These are phyloP conservation scores for Teunomyces cretensis DNA, from an alignment of 805 yeast species.

Conservation along the genomic window DNA sequence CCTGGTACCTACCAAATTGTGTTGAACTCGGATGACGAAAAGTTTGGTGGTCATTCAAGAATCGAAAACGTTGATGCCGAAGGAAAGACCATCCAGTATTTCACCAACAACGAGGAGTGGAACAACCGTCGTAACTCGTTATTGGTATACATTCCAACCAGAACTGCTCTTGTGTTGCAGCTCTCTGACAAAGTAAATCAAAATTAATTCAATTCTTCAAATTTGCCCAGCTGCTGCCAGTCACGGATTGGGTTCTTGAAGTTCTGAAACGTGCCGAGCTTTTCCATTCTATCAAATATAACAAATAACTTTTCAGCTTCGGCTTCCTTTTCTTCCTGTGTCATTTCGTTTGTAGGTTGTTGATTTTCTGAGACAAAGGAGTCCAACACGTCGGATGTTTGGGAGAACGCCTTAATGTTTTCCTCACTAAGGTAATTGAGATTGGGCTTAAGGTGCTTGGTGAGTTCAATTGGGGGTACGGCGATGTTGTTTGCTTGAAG, in stretches of 20 bases:
- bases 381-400: constrained; percentile 1
- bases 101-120: constrained; percentile 78
- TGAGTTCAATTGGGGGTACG: constrained; percentile 17
- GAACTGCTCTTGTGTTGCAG: constrained; percentile 47
- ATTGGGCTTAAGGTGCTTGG: constrained; percentile 12
- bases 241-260: constrained; percentile 40
- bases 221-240: constrained; percentile 30
- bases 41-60: constrained; percentile 82
- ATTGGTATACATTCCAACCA: constrained; percentile 78
- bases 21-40: constrained; percentile 67
- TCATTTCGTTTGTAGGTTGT: constrained; percentile 19
- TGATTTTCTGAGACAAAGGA: background rate
- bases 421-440: constrained; percentile 13
- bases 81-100: constrained; percentile 46
- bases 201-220: constrained; percentile 3
- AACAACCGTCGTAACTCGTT: constrained; percentile 72
- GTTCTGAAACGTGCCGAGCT: constrained; percentile 31
- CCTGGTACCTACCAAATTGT: constrained; percentile 77
- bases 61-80: constrained; percentile 46
- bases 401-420: background rate
- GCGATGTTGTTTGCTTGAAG: constrained; percentile 12
- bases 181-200: constrained; percentile 7
- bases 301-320: constrained; percentile 46
- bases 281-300: constrained; percentile 41
- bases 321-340: constrained; percentile 41